Evolutionary conservation across 2,329 filamentous ascomycete genomes (phyloP), one percentile per base, ranked within the genome.

Genomic region (Epichloe sp.): DNA sequence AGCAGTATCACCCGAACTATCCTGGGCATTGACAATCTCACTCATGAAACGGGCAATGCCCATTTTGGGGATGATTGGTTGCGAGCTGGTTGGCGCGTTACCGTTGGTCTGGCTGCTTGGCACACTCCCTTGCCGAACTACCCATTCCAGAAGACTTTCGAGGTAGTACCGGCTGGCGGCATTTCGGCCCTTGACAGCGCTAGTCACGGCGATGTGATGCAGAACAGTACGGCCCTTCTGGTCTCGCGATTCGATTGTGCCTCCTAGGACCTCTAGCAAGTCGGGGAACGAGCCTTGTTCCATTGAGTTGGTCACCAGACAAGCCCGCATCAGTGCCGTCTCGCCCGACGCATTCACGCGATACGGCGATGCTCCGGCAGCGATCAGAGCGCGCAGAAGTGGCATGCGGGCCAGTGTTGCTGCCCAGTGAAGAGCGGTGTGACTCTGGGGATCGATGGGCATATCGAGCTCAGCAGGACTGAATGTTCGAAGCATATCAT

Each of bases 361-460:
- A 63, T 84, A 87, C 45, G 95, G 88, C 58, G 84, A 95, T 1
- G 91, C 90, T 1, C 93, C 93, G 45, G 85, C 85, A 5, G 82
- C 76, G 51, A 97, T 86, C 11, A 98, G 75, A 0, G 90, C 78
- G 50, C 86, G 82, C 52, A 97, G 74, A 5, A 98, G 75, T 1
- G 86, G 79, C 64, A 95, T 84, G 15, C 91, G 85, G 3, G 89
- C 89, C 45, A 98, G 75, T 4, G 93, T 96, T 5, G 93, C 89
- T 2, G 93, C 93, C 93, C 93, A 98, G 63, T 97, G 91, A 41
- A 98, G 73, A 3, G 90, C 90, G 17, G 89, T 97, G 62, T 97
- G 88, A 37, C 83, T 83, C 53, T 88, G 88, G 26, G 84, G 78
- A 62, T 98, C 93, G 52, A 98, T 88, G 2, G 93, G 91, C 64